These are phyloP conservation scores for Lepiota venenata DNA, from an alignment of 768 basidiomycete genomes.

Conservation along the genomic window DNA sequence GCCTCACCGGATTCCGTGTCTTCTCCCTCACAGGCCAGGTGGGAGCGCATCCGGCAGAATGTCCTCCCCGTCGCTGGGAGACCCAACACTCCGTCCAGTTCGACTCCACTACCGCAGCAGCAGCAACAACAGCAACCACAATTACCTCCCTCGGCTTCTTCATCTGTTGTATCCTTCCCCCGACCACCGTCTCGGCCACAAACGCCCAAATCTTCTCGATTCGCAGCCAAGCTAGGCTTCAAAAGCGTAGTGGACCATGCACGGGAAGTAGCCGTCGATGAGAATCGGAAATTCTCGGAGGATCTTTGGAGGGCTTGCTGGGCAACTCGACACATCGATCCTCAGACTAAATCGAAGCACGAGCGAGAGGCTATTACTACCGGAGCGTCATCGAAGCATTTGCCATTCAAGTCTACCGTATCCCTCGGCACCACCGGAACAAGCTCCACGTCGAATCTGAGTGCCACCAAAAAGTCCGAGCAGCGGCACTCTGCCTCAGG, in stretches of 20 bases:
- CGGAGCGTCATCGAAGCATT: constrained; percentile 26
- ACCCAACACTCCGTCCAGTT: constrained; percentile 21
- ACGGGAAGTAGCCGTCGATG: constrained; percentile 46
- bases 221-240: constrained; percentile 45
- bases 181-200: constrained; percentile 24
- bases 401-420: constrained; percentile 2
- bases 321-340: constrained; percentile 46
- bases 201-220: constrained; percentile 16
- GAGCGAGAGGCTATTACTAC: constrained; percentile 12
- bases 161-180: constrained; percentile 13
- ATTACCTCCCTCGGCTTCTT: constrained; percentile 24
- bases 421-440: neutral
- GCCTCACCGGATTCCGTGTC: constrained; percentile 1
- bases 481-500: neutral
- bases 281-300: constrained; percentile 46
- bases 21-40: constrained; percentile 41
- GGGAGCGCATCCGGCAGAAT: constrained; percentile 54
- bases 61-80: constrained; percentile 35
- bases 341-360: constrained; percentile 19
- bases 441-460: neutral
- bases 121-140: constrained; percentile 10
- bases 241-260: constrained; percentile 66
- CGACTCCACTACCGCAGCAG: neutral
- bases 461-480: neutral
- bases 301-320: constrained; percentile 58